phyloP scores from a whole-genome alignment of 148 eudicot genomes.

The Silene conica region DNA sequence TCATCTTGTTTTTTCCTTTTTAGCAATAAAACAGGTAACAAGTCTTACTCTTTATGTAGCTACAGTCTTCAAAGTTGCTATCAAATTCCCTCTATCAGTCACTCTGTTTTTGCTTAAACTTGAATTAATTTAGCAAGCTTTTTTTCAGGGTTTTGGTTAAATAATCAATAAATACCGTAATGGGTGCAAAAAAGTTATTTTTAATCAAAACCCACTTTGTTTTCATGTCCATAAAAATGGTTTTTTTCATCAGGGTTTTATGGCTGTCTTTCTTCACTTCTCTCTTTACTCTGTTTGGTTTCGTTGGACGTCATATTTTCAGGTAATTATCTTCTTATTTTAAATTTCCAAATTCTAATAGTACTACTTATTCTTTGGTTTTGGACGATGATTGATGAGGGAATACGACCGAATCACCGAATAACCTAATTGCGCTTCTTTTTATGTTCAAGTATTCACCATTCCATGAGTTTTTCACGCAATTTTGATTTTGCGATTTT shows the following conservation, averaged over 20 bases:
- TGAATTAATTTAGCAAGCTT: constrained; percentile 15
- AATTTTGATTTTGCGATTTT: not conserved
- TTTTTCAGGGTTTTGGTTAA: not conserved
- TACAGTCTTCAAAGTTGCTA: constrained; percentile 29
- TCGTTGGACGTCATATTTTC: constrained; percentile 34
- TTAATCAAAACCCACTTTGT: constrained; percentile 26
- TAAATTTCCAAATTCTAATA: not conserved
- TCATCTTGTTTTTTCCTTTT: not conserved
- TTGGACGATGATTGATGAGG: no score
- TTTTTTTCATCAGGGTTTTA: constrained; percentile 29
- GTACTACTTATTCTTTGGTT: no score
- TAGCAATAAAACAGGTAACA: constrained; percentile 10
- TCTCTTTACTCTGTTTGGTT: constrained; percentile 43
- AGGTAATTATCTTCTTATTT: constrained; percentile 44
- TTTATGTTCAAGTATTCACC: no score
- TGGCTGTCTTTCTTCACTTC: constrained; percentile 33
- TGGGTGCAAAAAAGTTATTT: constrained; percentile 26
- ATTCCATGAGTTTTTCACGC: no score
- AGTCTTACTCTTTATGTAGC: constrained; percentile 20
- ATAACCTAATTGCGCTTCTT: no score
- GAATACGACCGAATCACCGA: no score
- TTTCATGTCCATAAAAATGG: constrained; percentile 33
- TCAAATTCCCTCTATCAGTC: constrained; percentile 17
- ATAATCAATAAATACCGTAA: not conserved
- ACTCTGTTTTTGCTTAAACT: constrained; percentile 17